Conservation (phyloP, 177 flowering plant species). For the Vitis hybrid region DNA sequence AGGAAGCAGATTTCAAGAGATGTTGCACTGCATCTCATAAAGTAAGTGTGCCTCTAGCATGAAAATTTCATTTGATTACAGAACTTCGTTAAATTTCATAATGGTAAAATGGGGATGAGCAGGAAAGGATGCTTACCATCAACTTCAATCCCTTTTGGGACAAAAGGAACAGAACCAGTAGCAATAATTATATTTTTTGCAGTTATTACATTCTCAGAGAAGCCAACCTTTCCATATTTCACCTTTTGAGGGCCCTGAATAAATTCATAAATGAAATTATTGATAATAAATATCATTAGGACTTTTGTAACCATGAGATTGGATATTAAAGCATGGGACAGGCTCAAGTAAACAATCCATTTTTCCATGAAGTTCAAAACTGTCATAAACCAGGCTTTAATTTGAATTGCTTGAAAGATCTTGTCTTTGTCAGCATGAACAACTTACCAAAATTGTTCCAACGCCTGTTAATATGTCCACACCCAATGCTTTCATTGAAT, state of each 20-base stretch:
- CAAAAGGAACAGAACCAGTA: slow-evolving; percentile 97
- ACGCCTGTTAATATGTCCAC: slow-evolving; percentile 94
- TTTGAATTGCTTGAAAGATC: not conserved
- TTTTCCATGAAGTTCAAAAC: not conserved
- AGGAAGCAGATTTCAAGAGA: too few species aligned
- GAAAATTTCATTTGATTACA: not conserved
- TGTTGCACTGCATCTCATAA: too few species aligned
- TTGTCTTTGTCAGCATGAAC: not conserved
- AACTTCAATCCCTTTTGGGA: slow-evolving; percentile 97
- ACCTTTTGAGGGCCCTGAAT: slow-evolving; percentile 95
- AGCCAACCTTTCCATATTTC: slow-evolving; percentile 76
- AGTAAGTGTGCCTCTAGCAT: not conserved
- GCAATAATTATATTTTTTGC: slow-evolving; percentile 94
- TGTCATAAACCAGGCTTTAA: not conserved
- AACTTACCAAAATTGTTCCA: slow-evolving; percentile 81
- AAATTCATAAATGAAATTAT: slow-evolving; percentile 6
- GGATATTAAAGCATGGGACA: too few species aligned
- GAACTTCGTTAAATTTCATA: not conserved
- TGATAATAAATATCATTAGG: not conserved
- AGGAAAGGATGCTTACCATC: slow-evolving; percentile 62
- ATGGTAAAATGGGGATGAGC: not conserved
- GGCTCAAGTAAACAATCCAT: too few species aligned
- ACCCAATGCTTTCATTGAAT: slow-evolving; percentile 93
- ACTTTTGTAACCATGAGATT: not conserved
- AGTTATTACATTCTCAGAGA: slow-evolving; percentile 63